Evolutionary conservation across 2,329 filamentous ascomycete species (phyloP).

Genomic region (Hypoxylon sp.): DNA sequence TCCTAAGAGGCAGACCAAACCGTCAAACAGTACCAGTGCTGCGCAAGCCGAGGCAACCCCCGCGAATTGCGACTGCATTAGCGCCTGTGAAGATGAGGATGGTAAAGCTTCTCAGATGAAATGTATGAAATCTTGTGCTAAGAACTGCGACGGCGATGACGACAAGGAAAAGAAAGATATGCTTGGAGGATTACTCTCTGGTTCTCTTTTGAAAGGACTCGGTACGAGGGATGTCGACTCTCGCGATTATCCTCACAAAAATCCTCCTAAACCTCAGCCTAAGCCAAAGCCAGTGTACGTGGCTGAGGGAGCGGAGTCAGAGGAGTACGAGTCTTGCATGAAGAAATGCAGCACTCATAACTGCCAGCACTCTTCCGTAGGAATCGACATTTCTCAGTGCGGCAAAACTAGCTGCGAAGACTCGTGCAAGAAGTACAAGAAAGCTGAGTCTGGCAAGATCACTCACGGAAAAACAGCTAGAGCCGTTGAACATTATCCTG

Average conservation of each 20-base stretch:
- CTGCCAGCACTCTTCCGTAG: conserved; percentile 34
- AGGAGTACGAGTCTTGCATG: conserved; percentile 22
- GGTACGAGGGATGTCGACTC: neutral
- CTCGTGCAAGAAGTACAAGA: conserved; percentile 14
- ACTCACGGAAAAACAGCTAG: neutral
- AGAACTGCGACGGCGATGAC: conserved; percentile 29
- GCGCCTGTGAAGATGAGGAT: conserved; percentile 24
- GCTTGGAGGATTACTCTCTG: neutral
- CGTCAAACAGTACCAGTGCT: neutral
- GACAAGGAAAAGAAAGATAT: conserved; percentile 21
- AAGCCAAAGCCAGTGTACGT: neutral
- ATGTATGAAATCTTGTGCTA: conserved; percentile 33
- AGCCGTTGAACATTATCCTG: neutral
- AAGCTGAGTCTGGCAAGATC: neutral
- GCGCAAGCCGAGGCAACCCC: neutral
- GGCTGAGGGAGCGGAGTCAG: neutral
- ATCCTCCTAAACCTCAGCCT: neutral
- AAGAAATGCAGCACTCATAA: conserved; percentile 31
- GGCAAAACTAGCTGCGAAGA: conserved; percentile 25
- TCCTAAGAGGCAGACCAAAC: neutral
- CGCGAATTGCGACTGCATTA: conserved; percentile 38
- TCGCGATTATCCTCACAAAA: neutral
- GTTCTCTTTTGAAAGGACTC: conserved; percentile 7
- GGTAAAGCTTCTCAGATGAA: conserved; percentile 27
- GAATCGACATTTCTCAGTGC: conserved; percentile 25